These are phyloP conservation scores for Globisporangium echinulatum DNA, from an alignment of 352 stramenopile genomes.

Conservation along the genomic window DNA sequence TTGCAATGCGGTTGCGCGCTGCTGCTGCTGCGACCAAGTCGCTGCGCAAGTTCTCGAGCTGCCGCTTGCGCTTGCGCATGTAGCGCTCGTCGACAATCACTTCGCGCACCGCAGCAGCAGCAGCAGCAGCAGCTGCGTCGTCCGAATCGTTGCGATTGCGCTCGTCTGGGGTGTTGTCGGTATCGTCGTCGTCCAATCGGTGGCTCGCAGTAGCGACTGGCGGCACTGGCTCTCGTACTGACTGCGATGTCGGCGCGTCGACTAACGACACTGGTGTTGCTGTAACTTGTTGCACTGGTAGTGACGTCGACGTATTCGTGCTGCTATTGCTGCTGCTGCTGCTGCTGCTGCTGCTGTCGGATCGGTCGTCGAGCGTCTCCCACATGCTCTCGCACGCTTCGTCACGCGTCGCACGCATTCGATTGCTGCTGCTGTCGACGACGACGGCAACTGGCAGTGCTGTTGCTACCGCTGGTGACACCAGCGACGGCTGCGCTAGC, in stretches of 20 bases:
- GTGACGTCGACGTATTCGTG: too few relatives aligned
- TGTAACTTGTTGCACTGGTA: too few relatives aligned
- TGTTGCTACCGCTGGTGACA: not conserved
- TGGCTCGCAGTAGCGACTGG: too few relatives aligned
- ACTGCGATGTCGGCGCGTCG: too few relatives aligned
- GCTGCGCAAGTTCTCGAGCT: conserved; percentile 60
- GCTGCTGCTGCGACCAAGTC: conserved; percentile 36
- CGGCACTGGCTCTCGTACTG: too few relatives aligned
- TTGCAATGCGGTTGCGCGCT: conserved; percentile 30
- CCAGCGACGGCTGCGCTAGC: not conserved
- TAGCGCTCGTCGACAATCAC: conserved; percentile 76
- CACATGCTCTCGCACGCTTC: conserved; percentile 80
- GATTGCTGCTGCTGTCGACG: not conserved
- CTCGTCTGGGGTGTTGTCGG: too few relatives aligned
- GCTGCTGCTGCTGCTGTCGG: not conserved
- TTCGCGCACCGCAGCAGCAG: conserved; percentile 18
- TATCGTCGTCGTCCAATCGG: too few relatives aligned
- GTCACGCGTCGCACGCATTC: conserved; percentile 43
- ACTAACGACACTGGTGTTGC: too few relatives aligned
- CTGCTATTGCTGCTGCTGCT: not conserved
- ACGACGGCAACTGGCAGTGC: not conserved
- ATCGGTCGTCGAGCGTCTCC: conserved; percentile 45
- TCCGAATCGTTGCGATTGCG: too few relatives aligned
- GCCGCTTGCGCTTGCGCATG: conserved; percentile 64
- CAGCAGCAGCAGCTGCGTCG: not conserved